These are phyloP conservation scores for Hymenoscyphus linearis DNA, from an alignment of 2,329 filamentous ascomycete genomes.

Conservation along the genomic window DNA sequence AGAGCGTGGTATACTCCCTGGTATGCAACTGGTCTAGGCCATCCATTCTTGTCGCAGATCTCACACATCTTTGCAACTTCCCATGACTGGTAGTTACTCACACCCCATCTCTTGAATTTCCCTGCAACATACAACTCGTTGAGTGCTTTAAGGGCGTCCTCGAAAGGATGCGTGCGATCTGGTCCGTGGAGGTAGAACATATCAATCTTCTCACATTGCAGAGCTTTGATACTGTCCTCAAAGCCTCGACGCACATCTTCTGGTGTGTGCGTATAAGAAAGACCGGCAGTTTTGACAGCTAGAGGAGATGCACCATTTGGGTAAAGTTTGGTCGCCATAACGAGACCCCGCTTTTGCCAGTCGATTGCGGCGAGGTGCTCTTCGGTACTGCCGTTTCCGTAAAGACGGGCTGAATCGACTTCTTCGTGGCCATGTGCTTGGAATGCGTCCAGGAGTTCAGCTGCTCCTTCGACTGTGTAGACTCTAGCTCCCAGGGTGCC, in stretches of 20 bases:
- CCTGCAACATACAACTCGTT: constrained; percentile 33
- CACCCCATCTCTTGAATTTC: constrained; percentile 43
- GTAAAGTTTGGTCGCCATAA: constrained; percentile 53
- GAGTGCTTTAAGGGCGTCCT: constrained; percentile 28
- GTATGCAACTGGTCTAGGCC: constrained; percentile 33
- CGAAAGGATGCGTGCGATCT: constrained; percentile 27
- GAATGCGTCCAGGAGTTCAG: constrained; percentile 57
- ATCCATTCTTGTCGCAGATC: constrained; percentile 32
- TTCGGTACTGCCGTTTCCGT: constrained; percentile 61
- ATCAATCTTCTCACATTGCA: constrained; percentile 42
- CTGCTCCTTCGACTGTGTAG: constrained; percentile 44
- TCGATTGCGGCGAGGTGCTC: constrained; percentile 52
- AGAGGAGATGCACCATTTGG: constrained; percentile 7
- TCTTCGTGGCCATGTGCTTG: constrained; percentile 63
- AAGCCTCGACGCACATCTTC: constrained; percentile 45
- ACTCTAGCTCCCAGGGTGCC: background rate
- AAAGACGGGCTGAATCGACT: constrained; percentile 63
- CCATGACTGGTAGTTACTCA: constrained; percentile 53
- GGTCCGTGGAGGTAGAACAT: constrained; percentile 29
- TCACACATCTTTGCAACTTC: constrained; percentile 29
- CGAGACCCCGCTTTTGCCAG: constrained; percentile 58
- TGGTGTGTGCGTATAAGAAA: constrained; percentile 46
- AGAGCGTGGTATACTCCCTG: constrained; percentile 33
- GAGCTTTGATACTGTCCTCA: constrained; percentile 45
- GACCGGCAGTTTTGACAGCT: constrained; percentile 30